A percentile compares a stretch with the other conserved stretches of the same genome.
phyloP scores from a whole-genome alignment of 1,284 basidiomycete species.

The Takashimella tepidaria region DNA sequence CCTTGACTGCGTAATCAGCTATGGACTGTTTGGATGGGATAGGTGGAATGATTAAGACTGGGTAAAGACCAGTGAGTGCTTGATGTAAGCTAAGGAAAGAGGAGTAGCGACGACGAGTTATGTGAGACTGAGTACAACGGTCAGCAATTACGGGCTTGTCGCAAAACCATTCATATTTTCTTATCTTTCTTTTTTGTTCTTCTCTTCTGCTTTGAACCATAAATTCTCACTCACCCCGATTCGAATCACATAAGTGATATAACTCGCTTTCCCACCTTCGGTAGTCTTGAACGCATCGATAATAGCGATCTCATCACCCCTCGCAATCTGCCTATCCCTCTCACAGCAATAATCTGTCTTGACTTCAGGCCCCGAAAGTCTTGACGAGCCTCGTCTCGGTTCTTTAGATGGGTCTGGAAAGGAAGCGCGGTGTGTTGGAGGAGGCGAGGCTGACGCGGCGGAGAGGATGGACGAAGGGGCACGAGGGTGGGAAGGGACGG shows the following conservation, averaged over 20 bases:
- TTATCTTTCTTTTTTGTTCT: background rate
- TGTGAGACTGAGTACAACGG: conserved; percentile 60
- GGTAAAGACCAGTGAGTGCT: conserved; percentile 81
- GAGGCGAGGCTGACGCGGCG: conserved; percentile 39
- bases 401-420: conserved; percentile 44
- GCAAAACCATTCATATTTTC: background rate
- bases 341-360: conserved; percentile 46
- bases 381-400: conserved; percentile 27
- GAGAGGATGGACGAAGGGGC: background rate
- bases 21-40: conserved; percentile 96
- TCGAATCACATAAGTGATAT: conserved; percentile 90
- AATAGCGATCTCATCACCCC: conserved; percentile 53
- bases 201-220: background rate
- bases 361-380: conserved; percentile 37
- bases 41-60: conserved; percentile 93
- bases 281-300: conserved; percentile 92
- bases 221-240: conserved; percentile 64
- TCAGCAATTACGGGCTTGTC: background rate
- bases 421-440: conserved; percentile 42
- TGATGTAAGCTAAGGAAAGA: conserved; percentile 92
- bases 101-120: conserved; percentile 87
- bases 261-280: conserved; percentile 75
- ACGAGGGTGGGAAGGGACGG: background rate
- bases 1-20: conserved; percentile 92
- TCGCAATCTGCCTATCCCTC: conserved; percentile 39